These are phyloP conservation scores for Takakia lepidozioides DNA, from an alignment of 225 moss, liverwort and hornwort species.

Conservation along the genomic window DNA sequence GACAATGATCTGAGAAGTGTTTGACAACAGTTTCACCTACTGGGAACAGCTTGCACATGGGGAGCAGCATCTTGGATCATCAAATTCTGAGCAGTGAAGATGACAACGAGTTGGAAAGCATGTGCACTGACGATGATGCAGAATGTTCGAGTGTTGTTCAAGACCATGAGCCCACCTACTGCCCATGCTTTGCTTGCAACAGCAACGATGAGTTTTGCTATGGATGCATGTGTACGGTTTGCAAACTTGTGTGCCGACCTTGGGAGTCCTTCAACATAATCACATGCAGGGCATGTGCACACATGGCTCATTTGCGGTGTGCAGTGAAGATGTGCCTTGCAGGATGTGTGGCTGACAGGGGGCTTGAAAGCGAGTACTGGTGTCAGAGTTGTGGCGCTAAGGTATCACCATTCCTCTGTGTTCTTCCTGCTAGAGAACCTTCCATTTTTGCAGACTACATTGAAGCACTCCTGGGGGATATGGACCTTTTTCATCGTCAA, in stretches of 20 bases:
- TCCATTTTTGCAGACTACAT: too few relatives aligned
- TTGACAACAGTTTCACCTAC: too few relatives aligned
- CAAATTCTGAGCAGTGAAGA: conserved; percentile 23
- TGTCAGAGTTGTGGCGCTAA: conserved; percentile 49
- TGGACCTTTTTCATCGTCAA: too few relatives aligned
- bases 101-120: conserved; percentile 20
- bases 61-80: too few relatives aligned
- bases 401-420: too few relatives aligned
- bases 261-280: conserved; percentile 24
- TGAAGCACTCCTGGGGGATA: too few relatives aligned
- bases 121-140: conserved; percentile 14
- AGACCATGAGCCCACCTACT: conserved; percentile 13
- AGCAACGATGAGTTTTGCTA: conserved; percentile 27
- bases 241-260: conserved; percentile 16
- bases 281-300: conserved; percentile 31
- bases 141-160: conserved; percentile 10
- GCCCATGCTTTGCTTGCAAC: conserved; percentile 36
- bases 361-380: conserved; percentile 52
- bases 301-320: conserved; percentile 32
- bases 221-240: conserved; percentile 45
- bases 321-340: conserved; percentile 25
- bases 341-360: conserved; percentile 20
- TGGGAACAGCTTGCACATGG: too few relatives aligned
- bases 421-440: too few relatives aligned
- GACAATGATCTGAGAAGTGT: too few relatives aligned